phyloP scores from a whole-genome alignment of 139 green algal species.

The Penium margaritaceum region DNA sequence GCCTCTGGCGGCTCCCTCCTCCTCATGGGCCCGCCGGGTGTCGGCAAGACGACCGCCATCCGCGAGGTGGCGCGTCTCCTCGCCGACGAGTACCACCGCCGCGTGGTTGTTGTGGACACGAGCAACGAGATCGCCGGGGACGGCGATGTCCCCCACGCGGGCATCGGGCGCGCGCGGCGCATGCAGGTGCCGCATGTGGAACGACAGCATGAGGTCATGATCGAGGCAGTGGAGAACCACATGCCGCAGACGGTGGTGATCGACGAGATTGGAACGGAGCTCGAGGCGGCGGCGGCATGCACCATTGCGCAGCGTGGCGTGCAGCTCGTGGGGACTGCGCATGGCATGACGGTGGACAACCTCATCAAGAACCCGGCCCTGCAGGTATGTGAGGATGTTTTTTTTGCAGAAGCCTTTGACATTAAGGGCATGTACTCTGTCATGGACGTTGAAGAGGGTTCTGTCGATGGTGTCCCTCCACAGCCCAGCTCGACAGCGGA shows the following conservation, averaged over 20 bases:
- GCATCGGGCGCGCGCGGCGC: conserved; percentile 45
- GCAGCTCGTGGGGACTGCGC: conserved; percentile 71
- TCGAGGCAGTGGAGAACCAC: conserved; percentile 76
- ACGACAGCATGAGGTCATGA: conserved; percentile 51
- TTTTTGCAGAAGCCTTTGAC: too few relatives aligned
- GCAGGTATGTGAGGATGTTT: too few relatives aligned
- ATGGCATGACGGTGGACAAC: conserved; percentile 63
- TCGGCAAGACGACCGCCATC: conserved; percentile 81
- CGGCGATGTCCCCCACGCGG: conserved; percentile 67
- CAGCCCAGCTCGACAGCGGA: conserved; percentile 74
- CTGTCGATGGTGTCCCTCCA: too few relatives aligned
- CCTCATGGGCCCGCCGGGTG: conserved; percentile 55
- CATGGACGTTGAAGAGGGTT: conserved; percentile 51
- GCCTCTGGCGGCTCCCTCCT: conserved; percentile 41
- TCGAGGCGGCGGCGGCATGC: conserved; percentile 59
- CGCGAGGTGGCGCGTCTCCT: conserved; percentile 62
- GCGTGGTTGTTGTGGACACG: conserved; percentile 85
- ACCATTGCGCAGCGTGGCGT: conserved; percentile 75
- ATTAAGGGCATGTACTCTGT: too few relatives aligned
- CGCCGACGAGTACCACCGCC: conserved; percentile 47
- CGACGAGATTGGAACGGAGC: conserved; percentile 72
- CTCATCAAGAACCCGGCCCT: conserved; percentile 73
- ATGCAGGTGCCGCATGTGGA: conserved; percentile 51
- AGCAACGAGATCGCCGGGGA: conserved; percentile 89
- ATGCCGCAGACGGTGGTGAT: conserved; percentile 73